These are phyloP conservation scores for Colletotrichum higginsianum DNA, from an alignment of 2,329 filamentous ascomycete species.

Conservation along the genomic window DNA sequence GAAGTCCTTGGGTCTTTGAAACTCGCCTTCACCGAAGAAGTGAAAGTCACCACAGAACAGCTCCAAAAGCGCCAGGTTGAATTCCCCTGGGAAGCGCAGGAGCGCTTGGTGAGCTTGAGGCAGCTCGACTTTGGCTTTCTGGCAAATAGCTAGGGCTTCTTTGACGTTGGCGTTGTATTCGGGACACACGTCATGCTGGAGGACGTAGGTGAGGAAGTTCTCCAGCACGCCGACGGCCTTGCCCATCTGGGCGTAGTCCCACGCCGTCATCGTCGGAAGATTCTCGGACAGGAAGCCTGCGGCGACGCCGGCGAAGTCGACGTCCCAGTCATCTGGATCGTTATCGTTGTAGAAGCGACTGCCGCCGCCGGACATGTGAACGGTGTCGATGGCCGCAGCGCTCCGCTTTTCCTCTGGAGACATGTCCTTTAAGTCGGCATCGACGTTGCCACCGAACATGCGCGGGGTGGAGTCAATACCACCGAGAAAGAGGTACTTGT, in stretches of 20 bases:
- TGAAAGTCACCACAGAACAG: conserved; percentile 68
- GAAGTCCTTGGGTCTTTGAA: conserved; percentile 55
- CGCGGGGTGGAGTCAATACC: conserved; percentile 76
- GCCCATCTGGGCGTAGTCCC: conserved; percentile 69
- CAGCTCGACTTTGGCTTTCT: conserved; percentile 77
- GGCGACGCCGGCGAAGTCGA: conserved; percentile 85
- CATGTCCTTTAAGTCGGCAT: conserved; percentile 68
- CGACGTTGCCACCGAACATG: conserved; percentile 73
- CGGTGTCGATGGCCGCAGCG: conserved; percentile 74
- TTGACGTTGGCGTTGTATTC: conserved; percentile 81
- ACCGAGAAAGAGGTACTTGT: conserved; percentile 86
- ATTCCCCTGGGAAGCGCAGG: conserved; percentile 77
- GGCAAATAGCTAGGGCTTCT: conserved; percentile 76
- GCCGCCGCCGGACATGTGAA: conserved; percentile 62
- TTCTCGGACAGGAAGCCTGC: conserved; percentile 81
- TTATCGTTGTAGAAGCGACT: conserved; percentile 66
- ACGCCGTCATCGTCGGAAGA: conserved; percentile 64
- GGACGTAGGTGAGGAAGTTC: conserved; percentile 91
- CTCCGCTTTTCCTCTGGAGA: conserved; percentile 76
- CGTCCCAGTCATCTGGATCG: conserved; percentile 72
- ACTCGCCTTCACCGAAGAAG: conserved; percentile 45
- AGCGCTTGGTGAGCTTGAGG: conserved; percentile 69
- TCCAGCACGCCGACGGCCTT: conserved; percentile 77
- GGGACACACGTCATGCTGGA: conserved; percentile 87
- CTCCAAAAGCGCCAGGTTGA: conserved; percentile 82